A percentile compares a stretch with the other conserved stretches of the same genome.
Conservation (phyloP, 108 stramenopile genomes). For the Skeletonema grethae region DNA sequence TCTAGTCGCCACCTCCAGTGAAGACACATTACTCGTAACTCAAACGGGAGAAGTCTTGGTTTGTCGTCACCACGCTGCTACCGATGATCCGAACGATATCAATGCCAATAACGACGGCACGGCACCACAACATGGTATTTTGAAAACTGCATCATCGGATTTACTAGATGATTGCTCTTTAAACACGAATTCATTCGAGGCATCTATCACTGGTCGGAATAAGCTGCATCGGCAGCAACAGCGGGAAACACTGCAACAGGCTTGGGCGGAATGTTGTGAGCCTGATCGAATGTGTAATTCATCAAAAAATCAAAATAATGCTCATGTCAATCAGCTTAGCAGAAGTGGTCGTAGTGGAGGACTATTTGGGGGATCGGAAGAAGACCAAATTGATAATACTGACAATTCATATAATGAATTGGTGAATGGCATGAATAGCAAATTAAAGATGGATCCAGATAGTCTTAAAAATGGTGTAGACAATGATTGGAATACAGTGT, state of each 20-base stretch:
- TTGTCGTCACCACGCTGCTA: conserved; percentile 7
- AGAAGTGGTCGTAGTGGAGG: not conserved
- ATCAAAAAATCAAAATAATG: not conserved
- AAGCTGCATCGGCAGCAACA: not conserved
- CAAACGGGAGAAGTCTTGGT: conserved; percentile 8
- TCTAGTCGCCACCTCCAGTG: conserved; percentile 9
- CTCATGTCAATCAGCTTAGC: not conserved
- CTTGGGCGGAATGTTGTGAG: conserved; percentile 10
- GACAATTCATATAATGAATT: not conserved
- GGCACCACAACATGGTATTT: not conserved
- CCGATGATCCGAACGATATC: not conserved
- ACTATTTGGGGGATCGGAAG: not conserved
- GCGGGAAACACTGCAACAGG: not conserved
- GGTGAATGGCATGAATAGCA: not conserved
- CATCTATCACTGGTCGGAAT: not conserved
- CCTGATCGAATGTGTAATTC: conserved; percentile 2
- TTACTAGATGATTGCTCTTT: not conserved
- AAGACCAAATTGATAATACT: no score
- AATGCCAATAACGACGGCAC: not conserved
- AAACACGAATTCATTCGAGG: not conserved
- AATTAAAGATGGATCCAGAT: not conserved
- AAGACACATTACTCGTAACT: conserved; percentile 5
- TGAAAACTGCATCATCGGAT: not conserved
- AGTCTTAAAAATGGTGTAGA: not conserved
- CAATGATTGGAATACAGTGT: not conserved